Evolutionary conservation across 371 early-diverging fungal genomes (phyloP).

Genomic region (Cokeromyces recurvatus): DNA sequence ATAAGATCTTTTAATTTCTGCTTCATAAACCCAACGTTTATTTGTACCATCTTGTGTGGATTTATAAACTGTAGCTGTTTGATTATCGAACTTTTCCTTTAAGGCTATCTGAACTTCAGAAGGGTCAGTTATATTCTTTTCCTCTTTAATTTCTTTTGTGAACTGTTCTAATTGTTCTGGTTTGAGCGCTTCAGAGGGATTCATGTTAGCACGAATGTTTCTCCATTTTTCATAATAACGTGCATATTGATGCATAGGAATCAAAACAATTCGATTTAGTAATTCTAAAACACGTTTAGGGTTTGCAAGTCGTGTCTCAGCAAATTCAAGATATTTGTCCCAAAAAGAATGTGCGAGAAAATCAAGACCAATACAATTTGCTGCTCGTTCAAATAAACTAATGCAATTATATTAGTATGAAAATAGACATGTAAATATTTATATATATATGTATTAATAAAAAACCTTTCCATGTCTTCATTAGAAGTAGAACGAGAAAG

Average conservation of each 20-base stretch:
- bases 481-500: constrained; percentile 43
- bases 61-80: constrained; percentile 49
- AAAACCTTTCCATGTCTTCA: constrained; percentile 55
- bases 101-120: constrained; percentile 50
- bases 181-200: constrained; percentile 45
- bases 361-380: constrained; percentile 55
- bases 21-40: constrained; percentile 50
- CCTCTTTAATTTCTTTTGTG: constrained; percentile 29
- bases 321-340: constrained; percentile 69
- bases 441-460: no score
- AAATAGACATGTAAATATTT: background rate
- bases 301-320: constrained; percentile 43
- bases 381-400: constrained; percentile 61
- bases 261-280: constrained; percentile 56
- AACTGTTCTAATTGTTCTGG: constrained; percentile 35
- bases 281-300: constrained; percentile 37
- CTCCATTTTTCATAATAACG: constrained; percentile 67
- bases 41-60: constrained; percentile 55
- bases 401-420: no score
- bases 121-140: constrained; percentile 21
- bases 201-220: constrained; percentile 39
- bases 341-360: constrained; percentile 67
- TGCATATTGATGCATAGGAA: constrained; percentile 71
- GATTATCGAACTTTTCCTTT: constrained; percentile 45
- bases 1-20: constrained; percentile 67